These are phyloP conservation scores for Ensete ventricosum DNA, from an alignment of 176 grass and related monocot species.

Conservation along the genomic window DNA sequence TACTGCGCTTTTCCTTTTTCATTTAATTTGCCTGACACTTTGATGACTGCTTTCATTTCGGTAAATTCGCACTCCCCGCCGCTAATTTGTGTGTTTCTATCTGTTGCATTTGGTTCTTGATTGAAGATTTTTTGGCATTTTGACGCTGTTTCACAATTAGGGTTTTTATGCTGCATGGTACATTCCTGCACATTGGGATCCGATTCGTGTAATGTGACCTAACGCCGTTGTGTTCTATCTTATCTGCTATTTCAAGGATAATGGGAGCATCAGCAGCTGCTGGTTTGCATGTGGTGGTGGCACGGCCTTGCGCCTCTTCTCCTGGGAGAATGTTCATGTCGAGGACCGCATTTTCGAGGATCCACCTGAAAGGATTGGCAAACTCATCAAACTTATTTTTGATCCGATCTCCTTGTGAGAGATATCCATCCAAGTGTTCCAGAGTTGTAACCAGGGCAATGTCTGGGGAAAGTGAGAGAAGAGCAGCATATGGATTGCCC, in stretches of 20 bases:
- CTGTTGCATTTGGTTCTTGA: not conserved
- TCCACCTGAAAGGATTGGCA: conserved; percentile 2
- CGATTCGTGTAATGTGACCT: not conserved
- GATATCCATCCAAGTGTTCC: not conserved
- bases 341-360: not conserved
- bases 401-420: not conserved
- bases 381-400: not conserved
- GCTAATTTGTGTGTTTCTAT: not conserved
- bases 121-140: not conserved
- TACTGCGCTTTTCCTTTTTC: not conserved
- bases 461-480: conserved; percentile 37
- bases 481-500: conserved; percentile 39
- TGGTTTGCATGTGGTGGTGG: conserved; percentile 3
- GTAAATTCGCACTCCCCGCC: not conserved
- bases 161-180: not conserved
- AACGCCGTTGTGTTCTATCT: not conserved
- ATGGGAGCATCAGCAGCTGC: not conserved
- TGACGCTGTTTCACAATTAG: not conserved
- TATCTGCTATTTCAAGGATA: not conserved
- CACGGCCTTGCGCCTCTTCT: not conserved
- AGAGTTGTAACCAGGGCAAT: conserved; percentile 52
- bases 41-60: not conserved
- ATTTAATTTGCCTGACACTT: not conserved
- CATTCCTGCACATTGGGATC: not conserved
- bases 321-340: conserved; percentile 1